Evolutionary conservation across 2,329 filamentous ascomycete species (phyloP).

Genomic region (Trichoderma atroviride): DNA sequence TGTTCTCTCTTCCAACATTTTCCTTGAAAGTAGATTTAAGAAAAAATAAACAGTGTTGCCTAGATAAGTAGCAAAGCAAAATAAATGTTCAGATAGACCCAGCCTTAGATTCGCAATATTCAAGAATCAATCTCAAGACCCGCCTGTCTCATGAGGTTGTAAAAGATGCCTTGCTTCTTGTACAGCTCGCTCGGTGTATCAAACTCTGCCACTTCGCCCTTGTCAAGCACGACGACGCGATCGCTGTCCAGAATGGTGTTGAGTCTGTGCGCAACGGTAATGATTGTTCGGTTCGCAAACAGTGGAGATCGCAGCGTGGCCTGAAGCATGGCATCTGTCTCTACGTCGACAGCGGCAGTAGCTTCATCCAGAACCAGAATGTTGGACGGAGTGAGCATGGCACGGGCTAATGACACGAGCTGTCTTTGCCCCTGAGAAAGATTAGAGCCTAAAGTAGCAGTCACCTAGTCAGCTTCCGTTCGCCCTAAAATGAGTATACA

Average conservation of each 20-base stretch:
- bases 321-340: constrained; percentile 70
- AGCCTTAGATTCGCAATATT: constrained; percentile 17
- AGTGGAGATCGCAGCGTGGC: constrained; percentile 63
- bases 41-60: not conserved
- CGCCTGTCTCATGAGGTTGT: constrained; percentile 88
- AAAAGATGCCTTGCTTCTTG: constrained; percentile 75
- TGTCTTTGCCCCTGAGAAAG: constrained; percentile 94
- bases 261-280: constrained; percentile 97
- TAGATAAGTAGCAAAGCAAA: not conserved
- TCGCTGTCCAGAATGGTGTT: constrained; percentile 93
- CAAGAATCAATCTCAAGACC: constrained; percentile 62
- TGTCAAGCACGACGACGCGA: constrained; percentile 89
- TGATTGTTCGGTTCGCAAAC: constrained; percentile 92
- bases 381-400: constrained; percentile 92
- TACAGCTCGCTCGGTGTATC: constrained; percentile 82
- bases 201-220: constrained; percentile 88
- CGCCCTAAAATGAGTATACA: not conserved
- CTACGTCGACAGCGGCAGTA: constrained; percentile 73
- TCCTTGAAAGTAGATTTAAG: not conserved
- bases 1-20: not conserved
- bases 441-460: constrained; percentile 71
- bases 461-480: constrained; percentile 29
- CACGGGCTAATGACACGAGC: constrained; percentile 88
- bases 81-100: not conserved
- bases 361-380: constrained; percentile 97